Evolutionary conservation across 257 asterid genomes (phyloP).

Genomic region (Verbena officinalis): DNA sequence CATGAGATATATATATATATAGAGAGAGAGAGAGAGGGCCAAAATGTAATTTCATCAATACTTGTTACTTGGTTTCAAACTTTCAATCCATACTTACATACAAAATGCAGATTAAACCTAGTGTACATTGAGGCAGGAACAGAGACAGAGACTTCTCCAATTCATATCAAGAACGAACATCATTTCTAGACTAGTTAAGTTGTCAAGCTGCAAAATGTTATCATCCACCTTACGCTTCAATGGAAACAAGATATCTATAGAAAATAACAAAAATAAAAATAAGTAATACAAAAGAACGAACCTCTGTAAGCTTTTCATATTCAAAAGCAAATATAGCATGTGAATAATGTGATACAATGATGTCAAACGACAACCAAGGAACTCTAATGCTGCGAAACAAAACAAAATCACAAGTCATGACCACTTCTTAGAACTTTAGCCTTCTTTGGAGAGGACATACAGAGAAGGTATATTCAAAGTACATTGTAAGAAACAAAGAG

Average conservation of each 20-base stretch:
- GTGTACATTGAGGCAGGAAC: background rate
- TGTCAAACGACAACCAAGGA: too few relatives aligned
- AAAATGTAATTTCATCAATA: constrained; percentile 9
- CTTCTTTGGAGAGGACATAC: too few relatives aligned
- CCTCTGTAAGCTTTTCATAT: constrained; percentile 4
- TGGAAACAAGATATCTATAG: constrained; percentile 4
- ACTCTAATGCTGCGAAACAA: too few relatives aligned
- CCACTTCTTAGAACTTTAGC: too few relatives aligned
- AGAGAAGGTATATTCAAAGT: too few relatives aligned
- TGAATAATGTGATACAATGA: too few relatives aligned
- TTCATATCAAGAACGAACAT: constrained; percentile 12
- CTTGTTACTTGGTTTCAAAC: background rate
- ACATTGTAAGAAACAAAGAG: background rate
- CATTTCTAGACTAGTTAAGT: constrained; percentile 15
- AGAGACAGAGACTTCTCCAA: background rate
- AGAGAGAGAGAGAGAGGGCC: background rate
- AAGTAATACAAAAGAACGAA: background rate
- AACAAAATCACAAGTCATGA: background rate
- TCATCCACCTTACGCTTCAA: constrained; percentile 17
- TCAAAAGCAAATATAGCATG: too few relatives aligned
- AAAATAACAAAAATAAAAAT: background rate
- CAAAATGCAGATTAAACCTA: constrained; percentile 25
- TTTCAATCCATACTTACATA: constrained; percentile 1
- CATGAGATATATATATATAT: too few relatives aligned
- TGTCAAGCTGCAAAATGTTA: constrained; percentile 13